A percentile compares a stretch with the other conserved stretches of the same genome.
phyloP scores from a whole-genome alignment of 495 filamentous ascomycete genomes.

The Penicillium odoratum region DNA sequence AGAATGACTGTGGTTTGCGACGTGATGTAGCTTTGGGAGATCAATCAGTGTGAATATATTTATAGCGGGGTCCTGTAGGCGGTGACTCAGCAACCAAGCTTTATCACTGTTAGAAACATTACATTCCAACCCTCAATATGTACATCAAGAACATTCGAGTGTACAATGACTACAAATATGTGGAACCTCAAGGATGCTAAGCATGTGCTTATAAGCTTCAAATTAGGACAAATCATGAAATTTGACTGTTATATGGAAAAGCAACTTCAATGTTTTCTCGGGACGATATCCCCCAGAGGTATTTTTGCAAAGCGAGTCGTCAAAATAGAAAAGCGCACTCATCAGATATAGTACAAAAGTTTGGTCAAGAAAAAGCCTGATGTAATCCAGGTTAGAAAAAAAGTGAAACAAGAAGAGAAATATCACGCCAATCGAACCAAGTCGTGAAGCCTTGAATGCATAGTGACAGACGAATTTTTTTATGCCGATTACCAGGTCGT shows the following conservation, averaged over 20 bases:
- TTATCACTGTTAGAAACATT: too few species aligned
- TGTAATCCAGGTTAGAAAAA: not conserved
- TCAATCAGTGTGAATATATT: not conserved
- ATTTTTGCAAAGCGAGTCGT: conserved; percentile 4
- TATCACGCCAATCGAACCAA: not conserved
- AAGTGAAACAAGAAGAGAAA: conserved; percentile 12
- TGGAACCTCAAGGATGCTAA: too few species aligned
- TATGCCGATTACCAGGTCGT: not conserved
- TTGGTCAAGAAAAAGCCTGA: conserved; percentile 1
- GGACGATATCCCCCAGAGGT: conserved; percentile 1
- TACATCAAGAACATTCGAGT: too few species aligned
- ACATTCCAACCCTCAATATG: too few species aligned
- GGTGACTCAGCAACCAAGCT: not conserved
- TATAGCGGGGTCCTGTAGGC: not conserved
- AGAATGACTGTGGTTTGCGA: not conserved
- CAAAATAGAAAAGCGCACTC: conserved; percentile 12
- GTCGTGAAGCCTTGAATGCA: conserved; percentile 21
- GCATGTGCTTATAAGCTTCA: too few species aligned
- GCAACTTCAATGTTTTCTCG: not conserved
- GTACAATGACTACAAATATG: too few species aligned
- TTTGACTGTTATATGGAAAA: not conserved
- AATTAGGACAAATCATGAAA: not conserved
- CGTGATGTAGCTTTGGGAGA: not conserved
- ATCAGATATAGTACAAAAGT: conserved; percentile 14
- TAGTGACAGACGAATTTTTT: not conserved